phyloP scores from a whole-genome alignment of 345 rosid genomes.

The Rhodomyrtus tomentosa region DNA sequence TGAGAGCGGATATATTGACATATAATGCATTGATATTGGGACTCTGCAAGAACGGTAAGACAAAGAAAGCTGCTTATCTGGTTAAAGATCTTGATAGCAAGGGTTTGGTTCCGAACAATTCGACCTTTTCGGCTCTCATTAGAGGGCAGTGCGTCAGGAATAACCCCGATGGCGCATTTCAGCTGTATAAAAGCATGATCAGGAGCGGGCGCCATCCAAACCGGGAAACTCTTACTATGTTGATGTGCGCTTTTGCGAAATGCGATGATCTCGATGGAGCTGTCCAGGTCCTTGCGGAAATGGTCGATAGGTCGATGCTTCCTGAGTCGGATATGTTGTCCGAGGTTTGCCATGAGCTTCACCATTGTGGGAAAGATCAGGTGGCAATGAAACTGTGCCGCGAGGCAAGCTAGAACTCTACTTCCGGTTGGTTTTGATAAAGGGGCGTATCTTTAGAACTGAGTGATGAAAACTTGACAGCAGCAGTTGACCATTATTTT shows the following conservation, averaged over 20 bases:
- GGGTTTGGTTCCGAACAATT: slow-evolving; percentile 58
- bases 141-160: slow-evolving; percentile 63
- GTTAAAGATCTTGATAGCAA: slow-evolving; percentile 65
- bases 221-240: slow-evolving; percentile 27
- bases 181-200: slow-evolving; percentile 62
- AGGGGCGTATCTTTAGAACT: not conserved
- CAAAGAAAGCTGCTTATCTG: slow-evolving; percentile 75
- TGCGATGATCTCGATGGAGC: slow-evolving; percentile 66
- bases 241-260: slow-evolving; percentile 40
- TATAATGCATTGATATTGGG: slow-evolving; percentile 77
- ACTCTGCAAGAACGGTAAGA: slow-evolving; percentile 77
- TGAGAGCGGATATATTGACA: slow-evolving; percentile 58
- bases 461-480: not conserved
- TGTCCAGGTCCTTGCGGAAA: slow-evolving; percentile 39
- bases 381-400: slow-evolving; percentile 24
- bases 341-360: slow-evolving; percentile 36
- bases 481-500: not conserved
- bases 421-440: slow-evolving; percentile 19
- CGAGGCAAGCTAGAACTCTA: slow-evolving; percentile 26
- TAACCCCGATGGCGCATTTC: slow-evolving; percentile 56
- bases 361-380: slow-evolving; percentile 35
- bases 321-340: slow-evolving; percentile 26
- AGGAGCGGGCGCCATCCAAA: slow-evolving; percentile 59
- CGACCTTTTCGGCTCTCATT: slow-evolving; percentile 74
- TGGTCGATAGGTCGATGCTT: slow-evolving; percentile 36